phyloP scores from a whole-genome alignment of 2,329 filamentous ascomycete species.

The Xylaria sp. region DNA sequence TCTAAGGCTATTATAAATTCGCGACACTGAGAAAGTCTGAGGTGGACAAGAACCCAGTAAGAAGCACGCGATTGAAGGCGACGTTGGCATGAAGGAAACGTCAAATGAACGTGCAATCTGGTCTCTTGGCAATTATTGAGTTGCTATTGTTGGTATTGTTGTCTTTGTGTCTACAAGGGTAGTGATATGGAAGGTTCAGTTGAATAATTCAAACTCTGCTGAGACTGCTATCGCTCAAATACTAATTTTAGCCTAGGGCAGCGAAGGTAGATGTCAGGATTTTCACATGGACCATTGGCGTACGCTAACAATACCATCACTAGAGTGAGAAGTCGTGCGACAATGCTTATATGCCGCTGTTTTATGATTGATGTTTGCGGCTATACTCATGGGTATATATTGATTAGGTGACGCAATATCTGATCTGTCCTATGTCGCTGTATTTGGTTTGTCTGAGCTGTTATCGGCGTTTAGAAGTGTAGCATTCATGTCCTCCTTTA shows the following conservation, averaged over 20 bases:
- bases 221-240: neutral
- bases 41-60: neutral
- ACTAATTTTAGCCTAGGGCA: too few relatives aligned
- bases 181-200: too few relatives aligned
- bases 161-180: too few relatives aligned
- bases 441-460: neutral
- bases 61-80: neutral
- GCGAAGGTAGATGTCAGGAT: too few relatives aligned
- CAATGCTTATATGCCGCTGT: neutral
- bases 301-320: neutral
- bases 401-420: neutral
- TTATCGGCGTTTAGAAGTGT: constrained; percentile 6
- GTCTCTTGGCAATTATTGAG: too few relatives aligned
- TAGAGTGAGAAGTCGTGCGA: neutral
- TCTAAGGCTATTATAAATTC: neutral
- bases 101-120: neutral
- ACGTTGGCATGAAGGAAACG: neutral
- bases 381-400: neutral
- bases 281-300: neutral
- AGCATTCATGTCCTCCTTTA: constrained; percentile 58
- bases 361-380: neutral
- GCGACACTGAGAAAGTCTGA: neutral
- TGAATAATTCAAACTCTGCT: too few relatives aligned
- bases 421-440: neutral
- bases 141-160: too few relatives aligned